phyloP scores from a whole-genome alignment of 768 basidiomycete species.

The Glaciozyma martinii region DNA sequence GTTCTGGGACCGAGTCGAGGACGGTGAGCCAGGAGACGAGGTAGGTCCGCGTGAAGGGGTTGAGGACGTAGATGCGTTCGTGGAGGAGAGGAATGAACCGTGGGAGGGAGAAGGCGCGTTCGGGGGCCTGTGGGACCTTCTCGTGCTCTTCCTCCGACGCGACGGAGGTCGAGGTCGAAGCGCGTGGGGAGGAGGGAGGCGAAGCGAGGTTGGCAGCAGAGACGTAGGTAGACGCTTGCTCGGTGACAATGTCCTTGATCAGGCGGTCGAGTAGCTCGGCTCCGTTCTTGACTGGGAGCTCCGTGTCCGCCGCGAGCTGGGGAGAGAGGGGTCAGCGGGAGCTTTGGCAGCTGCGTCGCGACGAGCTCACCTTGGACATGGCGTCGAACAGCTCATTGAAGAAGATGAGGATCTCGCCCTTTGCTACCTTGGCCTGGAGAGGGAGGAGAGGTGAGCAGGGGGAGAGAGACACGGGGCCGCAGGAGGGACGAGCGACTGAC shows the following conservation, averaged over 20 bases:
- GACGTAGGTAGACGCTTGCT: slow-evolving; percentile 88
- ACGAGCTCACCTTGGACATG: slow-evolving; percentile 69
- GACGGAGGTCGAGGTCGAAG: slow-evolving; percentile 52
- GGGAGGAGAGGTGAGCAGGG: not conserved
- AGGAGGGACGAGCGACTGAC: slow-evolving; percentile 48
- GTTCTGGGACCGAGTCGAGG: slow-evolving; percentile 88
- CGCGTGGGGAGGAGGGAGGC: slow-evolving; percentile 37
- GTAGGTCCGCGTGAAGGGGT: slow-evolving; percentile 89
- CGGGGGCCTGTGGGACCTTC: slow-evolving; percentile 45
- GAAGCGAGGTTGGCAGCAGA: slow-evolving; percentile 53
- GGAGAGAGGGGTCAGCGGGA: not conserved
- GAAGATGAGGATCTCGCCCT: slow-evolving; percentile 90
- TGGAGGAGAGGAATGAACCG: slow-evolving; percentile 88
- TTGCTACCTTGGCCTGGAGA: slow-evolving; percentile 56
- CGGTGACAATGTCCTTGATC: slow-evolving; percentile 96
- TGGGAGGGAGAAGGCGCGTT: slow-evolving; percentile 81
- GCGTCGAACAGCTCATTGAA: slow-evolving; percentile 99
- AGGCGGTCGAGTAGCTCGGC: slow-evolving; percentile 92
- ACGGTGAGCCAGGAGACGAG: slow-evolving; percentile 96
- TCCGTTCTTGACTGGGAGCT: slow-evolving; percentile 93
- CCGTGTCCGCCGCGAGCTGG: slow-evolving; percentile 91
- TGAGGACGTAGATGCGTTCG: slow-evolving; percentile 89
- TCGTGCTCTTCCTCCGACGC: slow-evolving; percentile 44
- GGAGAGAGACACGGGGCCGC: slow-evolving; percentile 1
- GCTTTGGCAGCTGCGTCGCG: not conserved